Evolutionary conservation across 2,329 filamentous ascomycete genomes (phyloP).

Genomic region (Dryadomyces quercus-mongolicae): DNA sequence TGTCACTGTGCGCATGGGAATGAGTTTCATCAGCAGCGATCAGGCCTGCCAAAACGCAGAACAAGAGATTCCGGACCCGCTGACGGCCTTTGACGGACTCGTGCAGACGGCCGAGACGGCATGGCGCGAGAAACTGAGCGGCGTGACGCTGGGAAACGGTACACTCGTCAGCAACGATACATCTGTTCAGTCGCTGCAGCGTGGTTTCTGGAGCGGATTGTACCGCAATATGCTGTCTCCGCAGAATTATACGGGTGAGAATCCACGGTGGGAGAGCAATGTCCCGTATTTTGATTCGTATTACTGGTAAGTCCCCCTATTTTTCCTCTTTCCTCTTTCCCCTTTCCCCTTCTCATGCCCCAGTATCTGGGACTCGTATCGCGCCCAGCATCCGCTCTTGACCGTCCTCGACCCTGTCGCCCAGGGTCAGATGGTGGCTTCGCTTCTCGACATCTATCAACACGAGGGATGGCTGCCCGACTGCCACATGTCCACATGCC

Average conservation of each 20-base stretch:
- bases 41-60: conserved; percentile 52
- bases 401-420: conserved; percentile 51
- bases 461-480: conserved; percentile 56
- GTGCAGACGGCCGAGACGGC: conserved; percentile 34
- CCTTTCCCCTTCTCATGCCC: background rate
- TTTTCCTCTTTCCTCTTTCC: conserved; percentile 23
- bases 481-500: conserved; percentile 56
- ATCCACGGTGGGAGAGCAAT: conserved; percentile 47
- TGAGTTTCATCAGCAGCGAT: conserved; percentile 49
- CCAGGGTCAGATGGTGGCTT: conserved; percentile 53
- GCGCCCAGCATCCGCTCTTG: conserved; percentile 53
- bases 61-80: conserved; percentile 47
- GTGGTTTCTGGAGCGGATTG: conserved; percentile 53
- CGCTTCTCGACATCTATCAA: conserved; percentile 54
- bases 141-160: conserved; percentile 35
- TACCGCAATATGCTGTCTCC: conserved; percentile 60
- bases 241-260: conserved; percentile 65
- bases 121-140: conserved; percentile 44
- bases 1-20: conserved; percentile 46
- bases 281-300: conserved; percentile 34
- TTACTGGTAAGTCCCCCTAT: conserved; percentile 2
- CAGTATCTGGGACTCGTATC: conserved; percentile 56
- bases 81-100: conserved; percentile 41
- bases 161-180: conserved; percentile 27
- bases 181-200: background rate